Conservation (phyloP, 1,284 basidiomycete species). For the Tylopilus orsonianus region DNA sequence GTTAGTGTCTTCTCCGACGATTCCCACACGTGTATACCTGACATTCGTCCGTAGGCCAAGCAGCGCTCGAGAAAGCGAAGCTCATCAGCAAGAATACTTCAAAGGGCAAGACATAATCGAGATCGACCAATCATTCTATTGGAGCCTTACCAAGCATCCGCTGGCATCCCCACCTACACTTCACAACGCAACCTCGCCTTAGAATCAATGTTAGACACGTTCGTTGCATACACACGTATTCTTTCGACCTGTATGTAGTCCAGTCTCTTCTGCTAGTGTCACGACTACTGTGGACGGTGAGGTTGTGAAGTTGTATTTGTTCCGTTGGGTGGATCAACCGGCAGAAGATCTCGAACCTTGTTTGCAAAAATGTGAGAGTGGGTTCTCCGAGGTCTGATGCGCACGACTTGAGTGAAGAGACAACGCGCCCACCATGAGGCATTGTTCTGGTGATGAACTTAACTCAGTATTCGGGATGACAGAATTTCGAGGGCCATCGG, state of each 20-base stretch:
- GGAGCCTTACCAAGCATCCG: constrained; percentile 5
- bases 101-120: constrained; percentile 56
- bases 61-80: constrained; percentile 88
- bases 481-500: constrained; percentile 5
- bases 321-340: constrained; percentile 17
- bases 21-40: constrained; percentile 7
- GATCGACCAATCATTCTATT: constrained; percentile 1
- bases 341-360: constrained; percentile 24
- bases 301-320: constrained; percentile 12
- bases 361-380: constrained; percentile 15
- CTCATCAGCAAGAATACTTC: constrained; percentile 79
- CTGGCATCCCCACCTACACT: constrained; percentile 8
- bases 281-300: constrained; percentile 17
- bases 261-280: constrained; percentile 15
- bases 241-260: constrained; percentile 14
- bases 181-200: constrained; percentile 9
- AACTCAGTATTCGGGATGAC: constrained; percentile 17
- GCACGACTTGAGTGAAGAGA: constrained; percentile 12
- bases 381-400: constrained; percentile 31
- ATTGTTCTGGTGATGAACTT: constrained; percentile 18
- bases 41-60: constrained; percentile 47
- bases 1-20: constrained; percentile 40
- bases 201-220: constrained; percentile 15
- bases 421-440: constrained; percentile 33
- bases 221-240: constrained; percentile 17